These are phyloP conservation scores for Eutypella sp. DNA, from an alignment of 2,329 filamentous ascomycete species.

Conservation along the genomic window DNA sequence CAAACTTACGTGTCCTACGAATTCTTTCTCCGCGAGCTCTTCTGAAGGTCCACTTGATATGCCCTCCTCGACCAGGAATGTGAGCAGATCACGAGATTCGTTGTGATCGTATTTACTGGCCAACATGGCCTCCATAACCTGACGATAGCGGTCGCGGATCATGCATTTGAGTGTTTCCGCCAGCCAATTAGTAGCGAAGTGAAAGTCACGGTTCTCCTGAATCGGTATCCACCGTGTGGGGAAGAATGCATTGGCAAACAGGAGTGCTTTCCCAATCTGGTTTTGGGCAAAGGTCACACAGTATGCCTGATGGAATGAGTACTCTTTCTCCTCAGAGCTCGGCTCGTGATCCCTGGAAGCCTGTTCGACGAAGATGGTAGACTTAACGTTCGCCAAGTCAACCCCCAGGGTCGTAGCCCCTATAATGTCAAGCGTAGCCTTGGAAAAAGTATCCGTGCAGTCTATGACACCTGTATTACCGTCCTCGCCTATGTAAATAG, in stretches of 20 bases:
- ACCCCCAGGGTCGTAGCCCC: constrained; percentile 7
- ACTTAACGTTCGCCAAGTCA: constrained; percentile 4
- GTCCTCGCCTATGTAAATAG: constrained; percentile 1
- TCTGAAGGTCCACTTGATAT: constrained; percentile 3
- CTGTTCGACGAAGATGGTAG: neutral
- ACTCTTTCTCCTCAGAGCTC: neutral
- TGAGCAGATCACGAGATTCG: constrained; percentile 5
- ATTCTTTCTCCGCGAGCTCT: constrained; percentile 22
- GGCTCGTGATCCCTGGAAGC: neutral
- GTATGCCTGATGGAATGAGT: constrained; percentile 11
- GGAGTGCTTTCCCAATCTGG: constrained; percentile 3
- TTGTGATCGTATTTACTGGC: constrained; percentile 1
- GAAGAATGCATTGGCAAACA: constrained; percentile 8
- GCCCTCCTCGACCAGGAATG: constrained; percentile 7
- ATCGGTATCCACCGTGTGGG: constrained; percentile 12
- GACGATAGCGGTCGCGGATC: neutral
- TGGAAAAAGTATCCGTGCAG: constrained; percentile 5
- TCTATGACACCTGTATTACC: constrained; percentile 5
- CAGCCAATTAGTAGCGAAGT: constrained; percentile 9
- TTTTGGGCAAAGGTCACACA: constrained; percentile 4
- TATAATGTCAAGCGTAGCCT: constrained; percentile 11
- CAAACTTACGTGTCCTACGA: constrained; percentile 19
- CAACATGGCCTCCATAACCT: neutral
- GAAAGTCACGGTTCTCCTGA: constrained; percentile 8
- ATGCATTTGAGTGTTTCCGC: constrained; percentile 3